Conservation (phyloP, 306 rosid genomes). For the Castanospermum australe region DNA sequence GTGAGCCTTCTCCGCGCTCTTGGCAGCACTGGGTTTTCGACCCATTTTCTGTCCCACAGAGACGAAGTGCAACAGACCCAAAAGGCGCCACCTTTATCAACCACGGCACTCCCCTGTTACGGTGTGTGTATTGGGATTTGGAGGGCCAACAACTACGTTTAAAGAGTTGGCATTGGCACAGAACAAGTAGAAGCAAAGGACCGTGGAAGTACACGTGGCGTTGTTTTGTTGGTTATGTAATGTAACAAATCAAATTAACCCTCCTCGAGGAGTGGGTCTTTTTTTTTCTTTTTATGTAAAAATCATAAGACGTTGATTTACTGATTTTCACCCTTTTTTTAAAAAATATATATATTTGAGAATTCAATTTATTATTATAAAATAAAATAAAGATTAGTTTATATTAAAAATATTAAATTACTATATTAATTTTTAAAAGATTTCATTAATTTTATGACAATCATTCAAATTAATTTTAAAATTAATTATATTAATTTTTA, state of each 20-base stretch:
- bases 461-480: no score
- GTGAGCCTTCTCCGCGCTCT: not conserved
- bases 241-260: not conserved
- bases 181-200: not conserved
- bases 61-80: not conserved
- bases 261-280: no score
- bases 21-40: slow-evolving; percentile 26
- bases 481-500: no score
- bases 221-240: not conserved
- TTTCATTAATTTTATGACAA: no score
- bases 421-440: no score
- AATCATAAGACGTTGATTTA: no score
- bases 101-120: not conserved
- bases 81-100: not conserved
- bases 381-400: no score
- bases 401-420: no score
- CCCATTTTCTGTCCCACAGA: slow-evolving; percentile 26
- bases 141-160: not conserved
- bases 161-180: not conserved
- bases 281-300: no score
- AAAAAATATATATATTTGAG: slow-evolving; percentile 8
- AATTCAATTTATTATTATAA: no score
- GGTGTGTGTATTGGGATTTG: not conserved
- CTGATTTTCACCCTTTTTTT: no score
- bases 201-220: not conserved